Base-by-base conservation (phyloP, 176 grass and related monocot species). In the Ampelocalamus luodianensis region DNA sequence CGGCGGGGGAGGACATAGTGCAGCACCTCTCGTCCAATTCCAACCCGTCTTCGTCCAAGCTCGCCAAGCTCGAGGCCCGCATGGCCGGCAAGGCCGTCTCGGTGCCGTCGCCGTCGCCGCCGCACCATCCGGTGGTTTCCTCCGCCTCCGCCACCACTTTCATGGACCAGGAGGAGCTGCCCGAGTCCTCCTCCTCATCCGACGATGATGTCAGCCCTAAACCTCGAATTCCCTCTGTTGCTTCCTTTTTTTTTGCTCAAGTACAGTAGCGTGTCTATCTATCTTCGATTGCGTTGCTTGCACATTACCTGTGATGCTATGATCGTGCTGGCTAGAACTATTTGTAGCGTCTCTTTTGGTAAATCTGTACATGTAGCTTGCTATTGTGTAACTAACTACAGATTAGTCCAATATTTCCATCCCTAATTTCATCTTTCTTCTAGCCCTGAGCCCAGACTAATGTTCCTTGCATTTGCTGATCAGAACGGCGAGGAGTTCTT, bases 21-120 rank as follows among this genome's bases (percentile, higher is more conserved):
- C 91, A 94, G 88, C 97, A 99, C 85, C 73, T 99, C 20, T 99
- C 93, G 56, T 89, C 93, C 40, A 99, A 94, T 71, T 99, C 93
- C 60, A 94, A 94, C 82, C 91, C 97, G 50, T 96, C 97, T 46
- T 96, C 93, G 54, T 87, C 88, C 73, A 99, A 99, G 92, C 93
- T 99, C 29, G 97, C 97, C 54, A 99, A 99, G 88, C 84, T 99
- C 45, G 97, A 99, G 84, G 97, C 97, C 23, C 93, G 97, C 74
- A 99, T 99, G 97, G 97, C 90, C 16, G 97, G 97, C 61, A 99
- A 99, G 97, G 91, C 91, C 71, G 81, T 87, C 22, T 92, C 96
- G 5, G 49, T 55, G 69, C 85, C 88, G 8, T 87, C 90, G 48
- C 61, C 85, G 37, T 91, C 90, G 36, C 93, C 90, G 63, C 93